Percentiles rank a stretch among this genome's conserved stretches.
Evolutionary conservation across 352 stramenopile species (phyloP).

Genomic region (Phytophthora pisi): DNA sequence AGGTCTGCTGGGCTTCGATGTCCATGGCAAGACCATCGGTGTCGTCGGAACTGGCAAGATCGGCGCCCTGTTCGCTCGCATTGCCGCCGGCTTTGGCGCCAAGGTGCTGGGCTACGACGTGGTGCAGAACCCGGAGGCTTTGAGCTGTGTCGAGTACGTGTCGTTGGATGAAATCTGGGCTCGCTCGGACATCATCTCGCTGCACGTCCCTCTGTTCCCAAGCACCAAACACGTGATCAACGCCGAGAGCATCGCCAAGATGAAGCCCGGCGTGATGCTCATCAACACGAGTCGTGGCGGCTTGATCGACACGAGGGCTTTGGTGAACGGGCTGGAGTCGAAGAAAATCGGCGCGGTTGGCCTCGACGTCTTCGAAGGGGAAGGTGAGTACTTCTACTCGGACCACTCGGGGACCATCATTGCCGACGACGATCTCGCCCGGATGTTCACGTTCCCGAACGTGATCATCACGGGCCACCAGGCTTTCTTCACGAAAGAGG

Average conservation of each 20-base stretch:
- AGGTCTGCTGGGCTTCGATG: conserved; percentile 56
- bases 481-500: conserved; percentile 83
- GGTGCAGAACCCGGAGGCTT: conserved; percentile 49
- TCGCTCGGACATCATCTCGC: conserved; percentile 86
- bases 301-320: conserved; percentile 80
- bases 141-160: conserved; percentile 45
- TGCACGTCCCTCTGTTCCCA: conserved; percentile 85
- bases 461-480: conserved; percentile 83
- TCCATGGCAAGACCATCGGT: conserved; percentile 75
- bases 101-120: conserved; percentile 75
- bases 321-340: conserved; percentile 82
- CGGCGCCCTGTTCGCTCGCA: conserved; percentile 51
- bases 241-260: conserved; percentile 72
- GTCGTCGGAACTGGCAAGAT: conserved; percentile 61
- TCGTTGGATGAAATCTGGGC: conserved; percentile 58
- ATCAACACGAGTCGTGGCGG: conserved; percentile 92
- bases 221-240: conserved; percentile 88
- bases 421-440: conserved; percentile 61
- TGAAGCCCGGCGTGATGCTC: conserved; percentile 87
- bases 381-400: conserved; percentile 81
- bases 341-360: conserved; percentile 75
- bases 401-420: conserved; percentile 70
- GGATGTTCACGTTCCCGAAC: conserved; percentile 80
- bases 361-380: conserved; percentile 88
- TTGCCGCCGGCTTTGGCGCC: conserved; percentile 36